Conservation (phyloP, 768 basidiomycete genomes). For the Lactarius tabidus region DNA sequence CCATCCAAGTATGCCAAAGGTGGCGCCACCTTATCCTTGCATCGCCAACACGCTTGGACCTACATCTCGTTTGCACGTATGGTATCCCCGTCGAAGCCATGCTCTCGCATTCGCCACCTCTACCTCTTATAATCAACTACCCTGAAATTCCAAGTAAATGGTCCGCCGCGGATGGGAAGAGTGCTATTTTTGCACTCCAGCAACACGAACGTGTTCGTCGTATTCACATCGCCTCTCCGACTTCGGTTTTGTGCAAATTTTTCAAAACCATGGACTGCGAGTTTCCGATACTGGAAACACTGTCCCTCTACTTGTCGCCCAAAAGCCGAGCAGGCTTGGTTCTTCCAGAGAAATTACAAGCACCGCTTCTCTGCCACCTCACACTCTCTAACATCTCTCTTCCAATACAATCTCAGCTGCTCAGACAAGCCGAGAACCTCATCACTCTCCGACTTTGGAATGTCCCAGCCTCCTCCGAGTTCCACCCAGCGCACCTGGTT, state of each 20-base stretch:
- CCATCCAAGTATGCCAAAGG: not conserved
- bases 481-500: not conserved
- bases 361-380: not conserved
- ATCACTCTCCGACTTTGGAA: too few relatives aligned
- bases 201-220: too few relatives aligned
- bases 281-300: not conserved
- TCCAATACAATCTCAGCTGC: not conserved
- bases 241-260: not conserved
- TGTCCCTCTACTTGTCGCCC: not conserved
- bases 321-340: not conserved
- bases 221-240: not conserved
- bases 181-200: not conserved
- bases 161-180: not conserved
- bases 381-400: conserved; percentile 1
- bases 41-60: not conserved
- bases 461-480: too few relatives aligned
- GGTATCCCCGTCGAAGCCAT: conserved; percentile 1
- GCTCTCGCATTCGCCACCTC: conserved; percentile 1
- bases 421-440: not conserved
- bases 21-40: conserved; percentile 4
- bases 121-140: conserved; percentile 10
- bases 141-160: not conserved
- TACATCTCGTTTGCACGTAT: conserved; percentile 6
- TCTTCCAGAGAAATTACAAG: not conserved
- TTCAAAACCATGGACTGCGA: conserved; percentile 3